Evolutionary conservation across 2,329 filamentous ascomycete species (phyloP), one percentile per base, ranked within the genome.

Genomic region (Diaporthe eres): DNA sequence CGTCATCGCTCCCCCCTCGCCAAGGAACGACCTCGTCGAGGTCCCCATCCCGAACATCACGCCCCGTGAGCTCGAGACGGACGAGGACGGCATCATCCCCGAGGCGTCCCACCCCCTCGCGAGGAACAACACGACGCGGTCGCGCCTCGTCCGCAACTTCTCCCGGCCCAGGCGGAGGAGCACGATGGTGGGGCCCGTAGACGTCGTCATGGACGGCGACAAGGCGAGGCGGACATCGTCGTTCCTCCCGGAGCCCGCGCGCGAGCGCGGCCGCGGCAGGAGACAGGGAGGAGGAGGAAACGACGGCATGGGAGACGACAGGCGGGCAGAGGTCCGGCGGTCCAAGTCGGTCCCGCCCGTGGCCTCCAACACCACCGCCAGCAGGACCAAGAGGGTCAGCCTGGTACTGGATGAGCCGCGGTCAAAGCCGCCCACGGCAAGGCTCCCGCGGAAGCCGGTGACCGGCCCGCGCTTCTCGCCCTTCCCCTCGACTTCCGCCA

Each of bases 81-180:
- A 65, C 10, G 34, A 72, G 42, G 28, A 37, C 49, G 74, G 71
- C 13, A 22, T 49, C 17, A 39, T 34, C 4, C 28, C 68, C 1
- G n/a, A n/a, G n/a, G n/a, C n/a, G n/a, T 5, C 39, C 1, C 68
- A 44, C n/a, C 28, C 57, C 1, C 49, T 47, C 1, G 25, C 37
- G 12, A 39, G 70, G 28, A 72, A 61, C n/a, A 65, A 37, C 15
- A 58, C 22, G n/a, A 61, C 68, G 9, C 39, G 25, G 19, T 0
- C 47, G 2, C 58, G 57, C 4, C 74, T 72, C 22, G 47, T 65
- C 9, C 49, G 58, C 17, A 75, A 75, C 22, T 75, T 75, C 57
- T 75, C 74, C 4, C 49, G 74, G 5, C 74, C 74, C 1, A 49
- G 57, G 19, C 31, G 39, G 34, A 42, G 67, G 49, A 70, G 65